Evolutionary conservation across 2,329 filamentous ascomycete species (phyloP).

Genomic region (Teratosphaeria destructans): DNA sequence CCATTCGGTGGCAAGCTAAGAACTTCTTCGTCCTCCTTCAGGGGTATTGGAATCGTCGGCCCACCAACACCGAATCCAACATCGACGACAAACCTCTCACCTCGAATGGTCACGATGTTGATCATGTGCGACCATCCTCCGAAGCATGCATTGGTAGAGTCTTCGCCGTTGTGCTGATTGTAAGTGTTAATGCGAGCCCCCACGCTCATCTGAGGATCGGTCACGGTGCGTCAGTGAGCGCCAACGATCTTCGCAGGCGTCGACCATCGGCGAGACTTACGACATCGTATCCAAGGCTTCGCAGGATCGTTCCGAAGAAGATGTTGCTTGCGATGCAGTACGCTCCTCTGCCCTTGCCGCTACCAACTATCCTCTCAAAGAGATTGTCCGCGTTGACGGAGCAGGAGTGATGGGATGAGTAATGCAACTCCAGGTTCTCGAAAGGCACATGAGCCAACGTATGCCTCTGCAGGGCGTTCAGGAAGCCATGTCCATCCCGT

Average conservation of each 20-base stretch:
- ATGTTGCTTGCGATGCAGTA: conserved; percentile 52
- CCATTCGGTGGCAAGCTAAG: conserved; percentile 1
- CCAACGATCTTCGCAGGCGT: background rate
- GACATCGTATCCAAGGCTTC: conserved; percentile 40
- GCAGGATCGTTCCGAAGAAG: conserved; percentile 42
- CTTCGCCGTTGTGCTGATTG: background rate
- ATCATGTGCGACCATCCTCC: conserved; percentile 31
- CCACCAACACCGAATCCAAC: conserved; percentile 56
- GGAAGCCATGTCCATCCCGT: conserved; percentile 5
- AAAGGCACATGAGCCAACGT: conserved; percentile 40
- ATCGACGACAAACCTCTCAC: conserved; percentile 46
- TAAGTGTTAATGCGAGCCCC: conserved; percentile 28
- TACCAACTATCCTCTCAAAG: conserved; percentile 42
- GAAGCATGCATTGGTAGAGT: background rate
- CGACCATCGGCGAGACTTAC: conserved; percentile 2
- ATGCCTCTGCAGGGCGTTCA: conserved; percentile 16
- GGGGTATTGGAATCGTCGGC: conserved; percentile 46
- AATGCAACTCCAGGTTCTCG: conserved; percentile 48
- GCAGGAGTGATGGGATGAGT: conserved; percentile 38
- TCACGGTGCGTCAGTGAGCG: background rate
- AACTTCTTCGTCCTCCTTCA: conserved; percentile 32
- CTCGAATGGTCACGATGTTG: conserved; percentile 37
- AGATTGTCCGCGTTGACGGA: conserved; percentile 40
- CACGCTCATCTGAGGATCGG: conserved; percentile 6
- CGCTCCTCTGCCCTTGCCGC: conserved; percentile 37